Evolutionary conservation across 352 stramenopile genomes (phyloP), one percentile per base, ranked within the genome.

Genomic region (Peronospora belbahrii): DNA sequence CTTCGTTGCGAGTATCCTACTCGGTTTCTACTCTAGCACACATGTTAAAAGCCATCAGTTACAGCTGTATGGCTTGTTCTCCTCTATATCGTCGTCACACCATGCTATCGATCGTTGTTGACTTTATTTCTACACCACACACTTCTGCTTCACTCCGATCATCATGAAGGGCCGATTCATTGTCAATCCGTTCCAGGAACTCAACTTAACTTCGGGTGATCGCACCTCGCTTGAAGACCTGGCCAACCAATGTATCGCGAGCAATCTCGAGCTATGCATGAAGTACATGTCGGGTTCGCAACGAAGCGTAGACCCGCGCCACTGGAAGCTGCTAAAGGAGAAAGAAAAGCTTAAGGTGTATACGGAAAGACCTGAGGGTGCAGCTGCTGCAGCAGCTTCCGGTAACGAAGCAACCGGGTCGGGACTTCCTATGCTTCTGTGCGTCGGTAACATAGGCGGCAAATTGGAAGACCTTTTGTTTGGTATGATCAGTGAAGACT

Each of bases 401-500:
- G 50, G 31, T 9, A 31, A 48, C 7, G 43, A 55, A 24, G 33
- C 42, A 4, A 55, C 44, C 2, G 48, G 43, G 1, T 63, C 51
- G 2, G 39, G 42, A 14, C 37, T 68, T 2, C 62, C 58, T 0
- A 56, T 53, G 42, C 52, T 72, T 17, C 35, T 72, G 1, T 62
- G 45, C 2, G 53, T 68, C 1, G 62, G 62, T 4, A 66, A 35
- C 0, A 54, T 56, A 18, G 43, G 56, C 6, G 63, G 63, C 1
- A 58, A 56, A 6, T 35, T 73, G 2, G 59, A 73, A 6, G 59
- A 73, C 42, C 38, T 69, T 13, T 51, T 73, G 34, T 70, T 59
- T 34, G 63, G 63, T 7, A 48, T 59, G 0, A 54, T 67, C 40
- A 67, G 50, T 32, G 51, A 60, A 39, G 58, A 65, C n/a, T 30